phyloP scores from a whole-genome alignment of 495 filamentous ascomycete species.

The Aspergillus heteromorphus region DNA sequence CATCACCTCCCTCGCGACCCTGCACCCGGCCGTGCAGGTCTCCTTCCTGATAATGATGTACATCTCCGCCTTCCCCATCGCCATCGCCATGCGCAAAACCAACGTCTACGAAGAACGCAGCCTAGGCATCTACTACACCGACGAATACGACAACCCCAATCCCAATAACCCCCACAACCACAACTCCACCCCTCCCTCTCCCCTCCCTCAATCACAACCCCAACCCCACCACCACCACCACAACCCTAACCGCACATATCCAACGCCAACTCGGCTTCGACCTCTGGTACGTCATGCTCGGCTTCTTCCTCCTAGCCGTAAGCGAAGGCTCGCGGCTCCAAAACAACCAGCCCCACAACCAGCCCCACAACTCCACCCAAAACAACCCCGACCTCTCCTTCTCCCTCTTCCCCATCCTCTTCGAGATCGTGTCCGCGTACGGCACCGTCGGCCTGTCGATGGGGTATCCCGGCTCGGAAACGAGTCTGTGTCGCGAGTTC shows the following conservation, averaged over 20 bases:
- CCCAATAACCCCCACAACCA: no score
- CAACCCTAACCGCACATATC: conserved; percentile 53
- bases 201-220: no score
- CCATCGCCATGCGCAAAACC: conserved; percentile 78
- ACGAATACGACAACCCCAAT: conserved; percentile 36
- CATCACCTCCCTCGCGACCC: conserved; percentile 59
- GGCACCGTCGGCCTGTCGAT: conserved; percentile 85
- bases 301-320: conserved; percentile 75
- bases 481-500: conserved; percentile 70
- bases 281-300: conserved; percentile 82
- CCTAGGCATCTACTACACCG: conserved; percentile 70
- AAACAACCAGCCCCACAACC: conserved; percentile 29
- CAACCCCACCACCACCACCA: no score
- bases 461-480: conserved; percentile 62
- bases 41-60: conserved; percentile 97
- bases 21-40: conserved; percentile 82
- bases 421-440: conserved; percentile 82
- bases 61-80: conserved; percentile 86
- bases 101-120: conserved; percentile 92
- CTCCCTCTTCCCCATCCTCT: conserved; percentile 67
- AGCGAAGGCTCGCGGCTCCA: conserved; percentile 60
- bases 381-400: conserved; percentile 17
- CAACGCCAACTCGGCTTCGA: conserved; percentile 83
- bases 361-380: no score
- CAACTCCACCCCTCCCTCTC: no score